These are phyloP conservation scores for Perilla frutescens DNA, from an alignment of 257 asterid species.

Conservation along the genomic window DNA sequence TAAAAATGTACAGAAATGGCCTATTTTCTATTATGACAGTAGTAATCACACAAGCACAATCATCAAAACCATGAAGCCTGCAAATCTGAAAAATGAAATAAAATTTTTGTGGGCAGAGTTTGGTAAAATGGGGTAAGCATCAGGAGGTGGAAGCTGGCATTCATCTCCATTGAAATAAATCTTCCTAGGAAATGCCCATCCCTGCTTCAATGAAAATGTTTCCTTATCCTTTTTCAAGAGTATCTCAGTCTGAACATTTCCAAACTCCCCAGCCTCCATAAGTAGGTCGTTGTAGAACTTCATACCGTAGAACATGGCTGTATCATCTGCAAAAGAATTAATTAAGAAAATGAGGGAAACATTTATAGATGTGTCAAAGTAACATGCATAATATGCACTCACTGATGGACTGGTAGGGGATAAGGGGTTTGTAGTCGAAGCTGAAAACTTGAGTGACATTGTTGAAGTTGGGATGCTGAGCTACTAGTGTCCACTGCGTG, in stretches of 20 bases:
- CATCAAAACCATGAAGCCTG: neutral
- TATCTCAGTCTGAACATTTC: conserved; percentile 73
- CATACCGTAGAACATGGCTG: conserved; percentile 77
- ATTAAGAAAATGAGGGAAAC: neutral
- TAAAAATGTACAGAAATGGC: too few species aligned
- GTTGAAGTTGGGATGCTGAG: conserved; percentile 80
- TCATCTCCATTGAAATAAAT: conserved; percentile 77
- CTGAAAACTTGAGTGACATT: conserved; percentile 81
- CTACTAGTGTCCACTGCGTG: conserved; percentile 81
- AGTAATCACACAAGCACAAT: neutral
- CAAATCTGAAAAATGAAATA: conserved; percentile 36
- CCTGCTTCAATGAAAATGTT: conserved; percentile 57
- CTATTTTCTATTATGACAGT: too few species aligned
- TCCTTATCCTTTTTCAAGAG: conserved; percentile 61
- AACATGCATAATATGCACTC: conserved; percentile 16
- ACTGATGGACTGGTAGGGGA: conserved; percentile 77
- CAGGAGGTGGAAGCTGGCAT: conserved; percentile 74
- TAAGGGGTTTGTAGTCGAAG: conserved; percentile 76
- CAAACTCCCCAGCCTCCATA: conserved; percentile 70
- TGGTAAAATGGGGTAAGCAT: conserved; percentile 61
- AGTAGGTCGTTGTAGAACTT: conserved; percentile 69
- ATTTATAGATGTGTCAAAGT: too few species aligned
- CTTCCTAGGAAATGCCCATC: conserved; percentile 74
- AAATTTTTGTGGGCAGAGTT: conserved; percentile 43
- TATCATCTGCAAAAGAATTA: conserved; percentile 56